These are phyloP conservation scores for Bothriochloa decipiens DNA, from an alignment of 176 grass and related monocot genomes.

Conservation along the genomic window DNA sequence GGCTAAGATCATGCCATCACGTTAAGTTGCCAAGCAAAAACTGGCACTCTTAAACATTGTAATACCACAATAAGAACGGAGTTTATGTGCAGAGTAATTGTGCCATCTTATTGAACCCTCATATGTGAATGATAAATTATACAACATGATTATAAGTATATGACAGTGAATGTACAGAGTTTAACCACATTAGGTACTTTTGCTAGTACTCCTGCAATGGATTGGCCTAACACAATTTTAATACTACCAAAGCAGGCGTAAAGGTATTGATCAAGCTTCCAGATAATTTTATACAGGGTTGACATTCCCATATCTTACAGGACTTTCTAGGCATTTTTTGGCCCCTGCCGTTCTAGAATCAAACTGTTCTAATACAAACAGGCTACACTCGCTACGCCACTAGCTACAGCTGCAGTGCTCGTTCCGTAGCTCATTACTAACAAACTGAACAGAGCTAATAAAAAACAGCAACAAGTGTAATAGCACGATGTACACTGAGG, in stretches of 20 bases:
- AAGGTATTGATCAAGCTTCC: neutral
- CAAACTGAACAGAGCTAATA: slow-evolving; percentile 8
- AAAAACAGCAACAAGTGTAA: neutral
- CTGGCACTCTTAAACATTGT: neutral
- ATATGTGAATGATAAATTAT: neutral
- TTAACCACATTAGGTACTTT: neutral
- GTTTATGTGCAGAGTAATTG: neutral
- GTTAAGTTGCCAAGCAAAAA: slow-evolving; percentile 3
- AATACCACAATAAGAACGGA: neutral
- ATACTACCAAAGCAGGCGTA: neutral
- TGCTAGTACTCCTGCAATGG: neutral
- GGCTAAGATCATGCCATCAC: neutral
- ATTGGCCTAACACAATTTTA: neutral
- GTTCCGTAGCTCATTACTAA: neutral
- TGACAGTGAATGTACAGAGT: neutral
- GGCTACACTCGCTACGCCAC: neutral
- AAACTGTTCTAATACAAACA: neutral
- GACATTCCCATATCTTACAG: neutral
- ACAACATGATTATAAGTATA: too few relatives aligned
- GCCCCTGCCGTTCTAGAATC: neutral
- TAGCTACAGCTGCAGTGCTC: neutral
- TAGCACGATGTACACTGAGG: too few relatives aligned
- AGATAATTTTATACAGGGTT: neutral
- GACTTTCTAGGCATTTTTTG: neutral
- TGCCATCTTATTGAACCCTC: neutral